A percentile compares a stretch with the other conserved stretches of the same genome.
phyloP scores from a whole-genome alignment of 1,139 yeast genomes.

The Taiozyma sp. region DNA sequence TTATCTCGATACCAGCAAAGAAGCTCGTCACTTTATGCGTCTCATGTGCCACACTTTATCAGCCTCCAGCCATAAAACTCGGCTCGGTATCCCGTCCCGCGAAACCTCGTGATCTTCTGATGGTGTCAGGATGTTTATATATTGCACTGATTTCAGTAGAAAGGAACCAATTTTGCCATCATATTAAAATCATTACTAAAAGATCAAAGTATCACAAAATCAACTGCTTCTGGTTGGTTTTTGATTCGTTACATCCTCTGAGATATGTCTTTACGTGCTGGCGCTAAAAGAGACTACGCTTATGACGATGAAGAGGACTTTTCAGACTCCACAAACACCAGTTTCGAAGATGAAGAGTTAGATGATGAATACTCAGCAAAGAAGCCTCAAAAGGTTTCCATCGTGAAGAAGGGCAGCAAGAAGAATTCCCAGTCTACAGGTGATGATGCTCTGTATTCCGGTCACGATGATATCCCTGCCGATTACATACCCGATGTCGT shows the following conservation, averaged over 20 bases:
- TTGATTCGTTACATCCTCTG: neutral
- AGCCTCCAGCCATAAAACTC: neutral
- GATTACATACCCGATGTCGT: slow-evolving; percentile 84
- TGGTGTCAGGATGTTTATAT: neutral
- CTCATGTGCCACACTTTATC: neutral
- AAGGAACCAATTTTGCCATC: neutral
- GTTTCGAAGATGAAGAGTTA: slow-evolving; percentile 21
- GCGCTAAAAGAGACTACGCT: neutral
- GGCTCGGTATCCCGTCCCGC: neutral
- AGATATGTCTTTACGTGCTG: neutral
- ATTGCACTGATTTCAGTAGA: neutral
- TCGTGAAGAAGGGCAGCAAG: slow-evolving; percentile 16
- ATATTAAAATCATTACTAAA: neutral
- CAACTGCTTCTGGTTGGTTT: neutral
- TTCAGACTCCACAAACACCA: slow-evolving; percentile 25
- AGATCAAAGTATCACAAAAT: neutral
- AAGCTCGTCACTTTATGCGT: neutral
- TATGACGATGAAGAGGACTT: slow-evolving; percentile 31
- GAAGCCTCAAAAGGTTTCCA: slow-evolving; percentile 17
- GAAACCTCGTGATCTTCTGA: neutral
- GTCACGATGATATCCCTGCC: slow-evolving; percentile 51
- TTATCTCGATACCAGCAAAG: neutral
- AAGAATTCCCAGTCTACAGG: slow-evolving; percentile 24
- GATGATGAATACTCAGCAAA: slow-evolving; percentile 24
- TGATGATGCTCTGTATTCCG: slow-evolving; percentile 25